Evolutionary conservation across 1,284 basidiomycete species (phyloP).

Genomic region (Sutorius eximius): DNA sequence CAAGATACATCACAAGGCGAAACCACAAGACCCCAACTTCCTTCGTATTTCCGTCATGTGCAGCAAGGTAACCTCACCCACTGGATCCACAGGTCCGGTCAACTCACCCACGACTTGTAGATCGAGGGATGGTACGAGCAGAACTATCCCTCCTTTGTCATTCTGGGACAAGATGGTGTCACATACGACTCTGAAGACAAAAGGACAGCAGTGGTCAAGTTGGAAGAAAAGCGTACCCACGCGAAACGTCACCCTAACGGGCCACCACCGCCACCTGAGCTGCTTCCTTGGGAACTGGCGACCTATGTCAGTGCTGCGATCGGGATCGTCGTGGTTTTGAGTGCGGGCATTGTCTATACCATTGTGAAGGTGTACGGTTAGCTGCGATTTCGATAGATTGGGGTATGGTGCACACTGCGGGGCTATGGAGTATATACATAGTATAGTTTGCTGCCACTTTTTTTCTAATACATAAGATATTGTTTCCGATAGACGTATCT

Average conservation of each 20-base stretch:
- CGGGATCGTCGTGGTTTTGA: conserved; percentile 39
- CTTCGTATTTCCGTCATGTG: conserved; percentile 78
- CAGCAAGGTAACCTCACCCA: conserved; percentile 56
- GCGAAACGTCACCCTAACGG: conserved; percentile 17
- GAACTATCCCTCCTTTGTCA: conserved; percentile 84
- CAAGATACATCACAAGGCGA: conserved; percentile 79
- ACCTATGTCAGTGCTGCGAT: conserved; percentile 45
- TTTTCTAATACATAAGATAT: neutral
- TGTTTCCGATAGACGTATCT: too few relatives aligned
- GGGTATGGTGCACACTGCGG: too few relatives aligned
- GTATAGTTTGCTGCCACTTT: neutral
- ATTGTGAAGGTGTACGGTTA: conserved; percentile 35
- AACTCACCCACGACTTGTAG: conserved; percentile 40
- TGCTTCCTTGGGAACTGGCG: conserved; percentile 38
- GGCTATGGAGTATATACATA: neutral
- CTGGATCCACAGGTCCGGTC: neutral
- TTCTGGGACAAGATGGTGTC: conserved; percentile 39
- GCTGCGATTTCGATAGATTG: neutral
- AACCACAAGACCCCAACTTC: conserved; percentile 86
- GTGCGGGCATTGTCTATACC: conserved; percentile 34
- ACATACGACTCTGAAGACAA: conserved; percentile 30
- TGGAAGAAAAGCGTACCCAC: conserved; percentile 42
- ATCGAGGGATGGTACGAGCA: conserved; percentile 92
- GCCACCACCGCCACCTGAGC: conserved; percentile 11
- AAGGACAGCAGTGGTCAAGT: conserved; percentile 24